Base-by-base conservation (phyloP, 2,329 filamentous ascomycete genomes). In the Dactylonectria macrodidyma region DNA sequence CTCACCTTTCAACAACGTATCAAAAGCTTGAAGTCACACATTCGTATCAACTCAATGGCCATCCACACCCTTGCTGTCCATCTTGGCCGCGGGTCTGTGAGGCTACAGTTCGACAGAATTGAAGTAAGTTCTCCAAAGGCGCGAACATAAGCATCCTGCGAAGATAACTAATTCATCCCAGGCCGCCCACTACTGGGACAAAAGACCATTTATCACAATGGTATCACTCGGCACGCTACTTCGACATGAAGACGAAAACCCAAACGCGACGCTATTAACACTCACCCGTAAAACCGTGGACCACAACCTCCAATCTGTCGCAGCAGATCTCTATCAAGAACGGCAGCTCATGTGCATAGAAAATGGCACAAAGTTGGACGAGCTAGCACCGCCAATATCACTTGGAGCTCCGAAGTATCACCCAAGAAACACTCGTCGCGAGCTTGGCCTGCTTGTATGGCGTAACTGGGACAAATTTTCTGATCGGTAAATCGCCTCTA, bases 401-500 rank as follows among this genome's bases (percentile, higher is more conserved):
- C 30, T 6, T 5, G 50, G 8, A 3, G 36, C 63, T 1, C 19
- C 11, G 0, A 3, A n/a, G 2, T 41, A 36, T 10, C 47, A 24
- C 5, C 26, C 46, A 8, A 57, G 33, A n/a, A 41, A 54, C 2
- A 5, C 63, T 19, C 74, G 72, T 19, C 76, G 76, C 7, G 56
- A 41, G 10, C 16, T 73, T 9, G 73, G 71, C 2, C 56, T 77
- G 10, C 5, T 76, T 7, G 44, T 75, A 36, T 76, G 73, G 73
- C 72, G 75, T 1, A 72, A 73, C 54, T 77, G 75, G 76, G 72
- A 76, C 30, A 66, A 58, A 30, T 76, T 74, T 26, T 68, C 74
- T 8, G 62, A 69, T 4, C 51, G 47, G 75, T 75, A 69, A 47
- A 67, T 30, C 1, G 3, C 33, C 47, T 2, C 8, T 11, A 7